A percentile compares a stretch with the other conserved stretches of the same genome.
phyloP scores from a whole-genome alignment of 495 filamentous ascomycete genomes.

The Cudoniella acicularis region DNA sequence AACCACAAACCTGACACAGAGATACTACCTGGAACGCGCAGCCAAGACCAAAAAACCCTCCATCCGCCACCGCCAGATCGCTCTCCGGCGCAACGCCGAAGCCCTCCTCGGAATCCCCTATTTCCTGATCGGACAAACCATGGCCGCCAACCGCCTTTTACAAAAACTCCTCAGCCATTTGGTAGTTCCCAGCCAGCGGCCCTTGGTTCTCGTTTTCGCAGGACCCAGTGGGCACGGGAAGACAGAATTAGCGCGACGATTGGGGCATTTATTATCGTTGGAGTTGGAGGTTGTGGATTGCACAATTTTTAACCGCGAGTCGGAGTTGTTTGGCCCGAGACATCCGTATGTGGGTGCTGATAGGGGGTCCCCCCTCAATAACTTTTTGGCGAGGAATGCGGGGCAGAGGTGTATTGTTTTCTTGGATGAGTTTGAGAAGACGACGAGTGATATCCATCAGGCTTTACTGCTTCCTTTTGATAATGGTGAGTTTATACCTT shows the following conservation, averaged over 20 bases:
- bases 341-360: slow-evolving; percentile 32
- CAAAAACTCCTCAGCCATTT: slow-evolving; percentile 32
- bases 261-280: slow-evolving; percentile 41
- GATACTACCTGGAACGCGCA: slow-evolving; percentile 41
- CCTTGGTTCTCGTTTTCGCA: slow-evolving; percentile 42
- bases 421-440: slow-evolving; percentile 59
- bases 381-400: slow-evolving; percentile 44
- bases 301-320: slow-evolving; percentile 32
- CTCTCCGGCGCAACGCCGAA: slow-evolving; percentile 27
- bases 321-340: slow-evolving; percentile 45
- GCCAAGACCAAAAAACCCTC: slow-evolving; percentile 24
- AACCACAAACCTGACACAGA: slow-evolving; percentile 40
- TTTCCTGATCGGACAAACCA: slow-evolving; percentile 42
- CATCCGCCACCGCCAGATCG: slow-evolving; percentile 32
- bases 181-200: slow-evolving; percentile 17
- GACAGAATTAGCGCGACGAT: slow-evolving; percentile 41
- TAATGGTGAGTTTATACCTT: slow-evolving; percentile 29
- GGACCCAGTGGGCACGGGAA: slow-evolving; percentile 53
- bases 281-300: slow-evolving; percentile 42
- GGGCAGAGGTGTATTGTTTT: slow-evolving; percentile 45
- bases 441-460: slow-evolving; percentile 36
- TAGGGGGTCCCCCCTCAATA: slow-evolving; percentile 44
- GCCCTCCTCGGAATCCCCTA: slow-evolving; percentile 40
- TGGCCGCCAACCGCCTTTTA: slow-evolving; percentile 33
- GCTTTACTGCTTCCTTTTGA: slow-evolving; percentile 44